phyloP scores from a whole-genome alignment of 2,329 filamentous ascomycete genomes.

The Penicillium italicum region DNA sequence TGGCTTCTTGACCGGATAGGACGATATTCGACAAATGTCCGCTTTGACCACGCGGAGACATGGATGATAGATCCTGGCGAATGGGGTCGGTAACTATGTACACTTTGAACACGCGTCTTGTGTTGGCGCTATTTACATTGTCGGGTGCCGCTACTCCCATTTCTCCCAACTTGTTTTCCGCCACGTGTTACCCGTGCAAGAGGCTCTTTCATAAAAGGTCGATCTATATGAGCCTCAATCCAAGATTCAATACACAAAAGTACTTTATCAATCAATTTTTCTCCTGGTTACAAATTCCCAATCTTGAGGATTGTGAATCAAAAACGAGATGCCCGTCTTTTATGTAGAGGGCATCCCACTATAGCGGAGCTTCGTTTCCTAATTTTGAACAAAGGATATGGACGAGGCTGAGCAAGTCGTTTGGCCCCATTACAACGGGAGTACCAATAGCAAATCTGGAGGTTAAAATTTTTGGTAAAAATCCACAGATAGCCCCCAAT shows the following conservation, averaged over 20 bases:
- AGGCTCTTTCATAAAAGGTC: background rate
- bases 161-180: background rate
- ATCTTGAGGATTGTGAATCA: background rate
- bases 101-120: background rate
- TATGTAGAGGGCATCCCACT: background rate
- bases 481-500: background rate
- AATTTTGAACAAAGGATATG: background rate
- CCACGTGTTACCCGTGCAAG: background rate
- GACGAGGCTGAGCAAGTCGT: background rate
- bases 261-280: background rate
- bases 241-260: background rate
- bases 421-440: background rate
- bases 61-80: background rate
- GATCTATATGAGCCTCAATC: background rate
- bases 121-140: too few species aligned
- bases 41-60: background rate
- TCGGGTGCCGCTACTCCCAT: background rate
- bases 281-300: background rate
- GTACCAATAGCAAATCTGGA: background rate
- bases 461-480: background rate
- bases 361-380: background rate
- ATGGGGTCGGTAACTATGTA: background rate
- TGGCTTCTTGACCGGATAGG: background rate
- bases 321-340: background rate
- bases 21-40: background rate